phyloP scores from a whole-genome alignment of 345 rosid species.

The Alliaria petiolata region DNA sequence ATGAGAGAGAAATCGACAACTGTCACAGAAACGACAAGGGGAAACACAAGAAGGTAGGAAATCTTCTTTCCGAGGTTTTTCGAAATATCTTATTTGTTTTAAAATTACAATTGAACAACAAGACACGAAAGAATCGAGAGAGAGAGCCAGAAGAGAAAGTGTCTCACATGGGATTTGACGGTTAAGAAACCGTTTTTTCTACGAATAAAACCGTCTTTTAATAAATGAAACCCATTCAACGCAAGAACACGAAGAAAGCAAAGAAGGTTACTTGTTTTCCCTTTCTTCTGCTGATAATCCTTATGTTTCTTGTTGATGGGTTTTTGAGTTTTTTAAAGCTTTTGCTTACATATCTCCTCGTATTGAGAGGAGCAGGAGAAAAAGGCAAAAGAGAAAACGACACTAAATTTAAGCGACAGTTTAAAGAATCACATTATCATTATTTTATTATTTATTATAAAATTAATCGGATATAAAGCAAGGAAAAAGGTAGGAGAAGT shows the following conservation, averaged over 20 bases:
- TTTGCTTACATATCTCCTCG: neutral
- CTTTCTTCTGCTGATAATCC: neutral
- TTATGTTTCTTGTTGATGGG: neutral
- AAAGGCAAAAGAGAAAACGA: neutral
- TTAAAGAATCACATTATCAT: neutral
- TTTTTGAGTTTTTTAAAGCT: neutral
- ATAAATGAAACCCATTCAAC: neutral
- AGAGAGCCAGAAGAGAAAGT: neutral
- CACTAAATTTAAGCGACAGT: conserved; percentile 6
- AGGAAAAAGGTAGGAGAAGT: neutral
- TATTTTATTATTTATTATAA: neutral
- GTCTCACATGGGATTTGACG: neutral
- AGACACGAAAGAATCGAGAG: conserved; percentile 13
- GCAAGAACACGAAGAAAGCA: neutral
- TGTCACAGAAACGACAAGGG: conserved; percentile 24
- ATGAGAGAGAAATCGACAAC: neutral
- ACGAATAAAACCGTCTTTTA: too few relatives aligned
- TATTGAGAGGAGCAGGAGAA: neutral
- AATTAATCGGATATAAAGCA: neutral
- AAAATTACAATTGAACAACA: neutral
- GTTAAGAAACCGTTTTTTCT: too few relatives aligned
- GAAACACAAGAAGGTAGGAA: neutral
- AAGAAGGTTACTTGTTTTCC: neutral
- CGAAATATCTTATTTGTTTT: neutral
- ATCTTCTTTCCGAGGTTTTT: conserved; percentile 17